Percentiles rank a stretch among this genome's conserved stretches.
These are phyloP conservation scores for Pythium dissimile DNA, from an alignment of 352 stramenopile genomes.

Conservation along the genomic window DNA sequence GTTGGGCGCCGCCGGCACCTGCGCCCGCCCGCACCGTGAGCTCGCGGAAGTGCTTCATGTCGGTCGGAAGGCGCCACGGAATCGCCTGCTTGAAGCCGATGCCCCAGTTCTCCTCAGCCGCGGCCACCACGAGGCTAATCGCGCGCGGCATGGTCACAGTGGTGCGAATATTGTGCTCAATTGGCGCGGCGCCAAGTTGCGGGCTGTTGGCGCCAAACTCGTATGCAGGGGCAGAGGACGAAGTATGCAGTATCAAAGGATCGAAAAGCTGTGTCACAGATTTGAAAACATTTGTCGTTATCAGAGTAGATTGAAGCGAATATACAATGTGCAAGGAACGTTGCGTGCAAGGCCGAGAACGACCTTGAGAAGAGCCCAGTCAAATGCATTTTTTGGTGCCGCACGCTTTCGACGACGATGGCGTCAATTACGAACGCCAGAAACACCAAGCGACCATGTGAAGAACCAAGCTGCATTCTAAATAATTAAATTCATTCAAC, in stretches of 20 bases:
- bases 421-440: too few relatives aligned
- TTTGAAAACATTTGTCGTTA: not conserved
- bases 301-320: too few relatives aligned
- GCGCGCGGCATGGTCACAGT: slow-evolving; percentile 11
- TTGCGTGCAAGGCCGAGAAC: too few relatives aligned
- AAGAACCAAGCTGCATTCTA: too few relatives aligned
- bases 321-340: too few relatives aligned
- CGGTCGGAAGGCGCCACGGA: slow-evolving; percentile 93
- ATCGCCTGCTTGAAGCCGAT: slow-evolving; percentile 87
- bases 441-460: too few relatives aligned
- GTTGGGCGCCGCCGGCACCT: not conserved
- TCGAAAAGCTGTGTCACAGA: not conserved
- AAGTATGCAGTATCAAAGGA: not conserved
- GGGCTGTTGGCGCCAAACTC: slow-evolving; percentile 8
- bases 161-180: not conserved
- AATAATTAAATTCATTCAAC: too few relatives aligned
- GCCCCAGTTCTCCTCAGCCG: slow-evolving; percentile 76
- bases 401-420: too few relatives aligned
- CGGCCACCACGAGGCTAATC: slow-evolving; percentile 85
- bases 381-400: too few relatives aligned
- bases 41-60: slow-evolving; percentile 97
- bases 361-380: too few relatives aligned
- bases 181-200: not conserved
- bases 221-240: not conserved
- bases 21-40: slow-evolving; percentile 71